Conservation (phyloP, 1,139 yeast genomes). For the Geotrichum europaeum region DNA sequence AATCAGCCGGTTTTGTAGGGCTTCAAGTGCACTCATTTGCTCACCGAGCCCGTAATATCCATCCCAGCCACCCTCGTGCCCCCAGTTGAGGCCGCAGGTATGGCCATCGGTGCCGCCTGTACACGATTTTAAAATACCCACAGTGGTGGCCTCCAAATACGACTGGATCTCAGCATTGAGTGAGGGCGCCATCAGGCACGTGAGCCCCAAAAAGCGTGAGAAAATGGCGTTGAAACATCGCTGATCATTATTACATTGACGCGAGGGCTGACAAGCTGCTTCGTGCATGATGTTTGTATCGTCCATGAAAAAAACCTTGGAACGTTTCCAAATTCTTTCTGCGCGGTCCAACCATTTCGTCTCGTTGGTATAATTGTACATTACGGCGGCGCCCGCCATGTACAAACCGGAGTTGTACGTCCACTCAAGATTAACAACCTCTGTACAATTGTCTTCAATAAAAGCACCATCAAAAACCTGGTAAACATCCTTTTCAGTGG, state of each 20-base stretch:
- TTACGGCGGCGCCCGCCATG: conserved; percentile 73
- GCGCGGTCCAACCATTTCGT: conserved; percentile 59
- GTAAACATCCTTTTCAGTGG: conserved; percentile 37
- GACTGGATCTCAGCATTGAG: conserved; percentile 37
- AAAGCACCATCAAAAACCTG: conserved; percentile 72
- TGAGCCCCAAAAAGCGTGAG: conserved; percentile 66
- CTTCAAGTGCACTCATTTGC: conserved; percentile 83
- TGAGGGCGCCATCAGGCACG: conserved; percentile 12
- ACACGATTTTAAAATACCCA: conserved; percentile 77
- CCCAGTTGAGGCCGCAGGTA: conserved; percentile 88
- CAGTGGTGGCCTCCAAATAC: conserved; percentile 56
- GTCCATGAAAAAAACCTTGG: conserved; percentile 52
- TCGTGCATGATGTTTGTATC: conserved; percentile 58
- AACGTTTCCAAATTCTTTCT: conserved; percentile 38
- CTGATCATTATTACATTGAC: conserved; percentile 76
- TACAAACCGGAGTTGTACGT: conserved; percentile 81
- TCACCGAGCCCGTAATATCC: conserved; percentile 81
- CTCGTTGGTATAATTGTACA: conserved; percentile 68
- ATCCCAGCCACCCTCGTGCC: conserved; percentile 65
- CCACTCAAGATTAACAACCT: conserved; percentile 63
- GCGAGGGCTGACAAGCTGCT: conserved; percentile 65
- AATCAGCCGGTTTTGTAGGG: conserved; percentile 50
- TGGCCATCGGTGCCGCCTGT: conserved; percentile 82
- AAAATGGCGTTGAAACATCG: conserved; percentile 82
- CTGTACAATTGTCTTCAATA: conserved; percentile 57